Evolutionary conservation across 2,329 filamentous ascomycete genomes (phyloP).

Genomic region (Diaporthe citri): DNA sequence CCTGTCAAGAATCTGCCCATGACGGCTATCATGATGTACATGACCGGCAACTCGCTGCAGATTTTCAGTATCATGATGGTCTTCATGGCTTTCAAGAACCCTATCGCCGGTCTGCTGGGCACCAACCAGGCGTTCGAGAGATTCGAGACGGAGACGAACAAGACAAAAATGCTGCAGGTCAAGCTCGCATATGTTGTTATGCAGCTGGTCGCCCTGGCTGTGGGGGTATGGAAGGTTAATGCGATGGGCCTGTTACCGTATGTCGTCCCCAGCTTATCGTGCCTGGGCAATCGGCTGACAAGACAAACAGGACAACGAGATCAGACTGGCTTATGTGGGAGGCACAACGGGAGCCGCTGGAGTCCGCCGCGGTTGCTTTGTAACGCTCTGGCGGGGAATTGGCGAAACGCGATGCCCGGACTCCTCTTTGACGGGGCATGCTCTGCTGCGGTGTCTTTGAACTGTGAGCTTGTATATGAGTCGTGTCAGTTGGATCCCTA

Average conservation of each 20-base stretch:
- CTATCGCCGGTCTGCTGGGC: slow-evolving; percentile 83
- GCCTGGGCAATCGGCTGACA: neutral
- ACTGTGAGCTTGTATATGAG: slow-evolving; percentile 6
- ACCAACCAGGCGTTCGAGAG: slow-evolving; percentile 91
- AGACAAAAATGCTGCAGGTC: slow-evolving; percentile 79
- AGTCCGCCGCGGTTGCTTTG: slow-evolving; percentile 74
- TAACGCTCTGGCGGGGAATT: slow-evolving; percentile 46
- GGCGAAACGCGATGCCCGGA: neutral
- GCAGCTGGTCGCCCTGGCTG: slow-evolving; percentile 84
- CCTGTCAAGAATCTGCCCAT: slow-evolving; percentile 96
- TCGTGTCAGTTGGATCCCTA: neutral
- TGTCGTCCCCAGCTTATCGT: slow-evolving; percentile 52
- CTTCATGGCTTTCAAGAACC: slow-evolving; percentile 98
- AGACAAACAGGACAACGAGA: slow-evolving; percentile 80
- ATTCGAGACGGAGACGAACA: slow-evolving; percentile 87
- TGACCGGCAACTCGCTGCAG: slow-evolving; percentile 97
- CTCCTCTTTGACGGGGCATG: slow-evolving; percentile 8
- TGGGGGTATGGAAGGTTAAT: slow-evolving; percentile 98
- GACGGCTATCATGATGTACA: slow-evolving; percentile 99
- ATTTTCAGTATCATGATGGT: slow-evolving; percentile 99
- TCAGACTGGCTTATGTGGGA: slow-evolving; percentile 99
- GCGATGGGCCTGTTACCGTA: slow-evolving; percentile 94
- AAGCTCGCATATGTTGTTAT: slow-evolving; percentile 91
- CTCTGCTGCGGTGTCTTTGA: slow-evolving; percentile 4
- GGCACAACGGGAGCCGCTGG: slow-evolving; percentile 75